A percentile compares a stretch with the other conserved stretches of the same genome.
These are phyloP conservation scores for Aspergillus persii DNA, from an alignment of 2,329 filamentous ascomycete genomes.

Conservation along the genomic window DNA sequence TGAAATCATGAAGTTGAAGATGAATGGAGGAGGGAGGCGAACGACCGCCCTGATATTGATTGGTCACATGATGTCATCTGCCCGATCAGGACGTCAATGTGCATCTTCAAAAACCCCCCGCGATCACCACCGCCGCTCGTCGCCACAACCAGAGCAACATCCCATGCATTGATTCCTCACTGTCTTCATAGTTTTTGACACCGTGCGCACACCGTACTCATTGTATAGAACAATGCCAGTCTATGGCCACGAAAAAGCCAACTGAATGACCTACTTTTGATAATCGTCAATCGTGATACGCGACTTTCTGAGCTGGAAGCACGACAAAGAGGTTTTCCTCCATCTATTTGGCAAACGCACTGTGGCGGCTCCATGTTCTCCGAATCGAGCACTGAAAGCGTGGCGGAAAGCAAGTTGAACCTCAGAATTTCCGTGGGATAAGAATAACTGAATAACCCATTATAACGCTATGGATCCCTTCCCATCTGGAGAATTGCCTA, in stretches of 20 bases:
- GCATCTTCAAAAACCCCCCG: background rate
- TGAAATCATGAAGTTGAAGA: background rate
- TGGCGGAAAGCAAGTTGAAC: background rate
- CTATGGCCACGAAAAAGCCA: too few relatives aligned
- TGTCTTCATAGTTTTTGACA: too few relatives aligned
- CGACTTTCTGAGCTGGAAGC: too few relatives aligned
- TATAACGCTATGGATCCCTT: conserved; percentile 22
- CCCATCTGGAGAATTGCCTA: conserved; percentile 9
- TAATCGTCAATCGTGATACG: too few relatives aligned
- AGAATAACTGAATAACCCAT: background rate
- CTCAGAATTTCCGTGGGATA: background rate
- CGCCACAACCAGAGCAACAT: background rate
- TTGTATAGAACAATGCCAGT: too few relatives aligned
- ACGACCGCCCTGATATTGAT: background rate
- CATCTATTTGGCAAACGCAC: background rate
- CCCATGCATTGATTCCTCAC: too few relatives aligned
- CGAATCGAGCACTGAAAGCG: background rate
- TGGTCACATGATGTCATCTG: conserved; percentile 5
- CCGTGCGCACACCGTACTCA: too few relatives aligned
- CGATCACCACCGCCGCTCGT: background rate
- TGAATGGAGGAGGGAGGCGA: background rate
- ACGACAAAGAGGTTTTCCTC: too few relatives aligned
- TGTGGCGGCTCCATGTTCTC: background rate
- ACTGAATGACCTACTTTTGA: too few relatives aligned
- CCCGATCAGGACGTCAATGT: background rate